Evolutionary conservation across 176 grass and related monocot species (phyloP).

Genomic region (Cymbopogon citratus): DNA sequence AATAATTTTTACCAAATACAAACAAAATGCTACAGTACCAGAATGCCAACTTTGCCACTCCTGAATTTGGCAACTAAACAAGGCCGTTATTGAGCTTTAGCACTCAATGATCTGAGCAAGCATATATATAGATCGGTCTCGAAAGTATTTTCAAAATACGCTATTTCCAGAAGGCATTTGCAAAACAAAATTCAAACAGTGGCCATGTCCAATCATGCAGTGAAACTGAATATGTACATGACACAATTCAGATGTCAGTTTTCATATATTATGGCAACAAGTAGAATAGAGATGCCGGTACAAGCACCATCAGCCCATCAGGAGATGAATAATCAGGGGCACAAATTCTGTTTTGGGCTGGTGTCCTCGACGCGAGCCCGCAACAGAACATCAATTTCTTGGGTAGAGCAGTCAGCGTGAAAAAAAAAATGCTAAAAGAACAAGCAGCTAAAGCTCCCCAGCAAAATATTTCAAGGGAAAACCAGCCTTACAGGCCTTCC

Average conservation of each 20-base stretch:
- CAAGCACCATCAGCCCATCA: background rate
- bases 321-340: background rate
- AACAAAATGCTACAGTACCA: too few relatives aligned
- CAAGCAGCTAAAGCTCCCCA: background rate
- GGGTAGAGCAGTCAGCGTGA: background rate
- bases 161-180: background rate
- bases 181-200: background rate
- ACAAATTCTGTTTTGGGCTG: background rate
- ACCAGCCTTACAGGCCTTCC: background rate
- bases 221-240: background rate
- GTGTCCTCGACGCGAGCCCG: background rate
- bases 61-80: too few relatives aligned
- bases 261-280: background rate
- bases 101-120: too few relatives aligned
- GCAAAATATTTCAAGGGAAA: constrained; percentile 4
- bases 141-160: background rate
- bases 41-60: too few relatives aligned
- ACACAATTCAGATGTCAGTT: background rate
- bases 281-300: background rate
- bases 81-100: too few relatives aligned
- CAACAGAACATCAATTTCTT: background rate
- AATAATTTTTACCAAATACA: too few relatives aligned
- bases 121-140: background rate
- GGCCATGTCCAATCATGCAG: background rate
- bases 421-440: background rate